Conservation (phyloP, 2,329 filamentous ascomycete species). For the Madurella fahalii region DNA sequence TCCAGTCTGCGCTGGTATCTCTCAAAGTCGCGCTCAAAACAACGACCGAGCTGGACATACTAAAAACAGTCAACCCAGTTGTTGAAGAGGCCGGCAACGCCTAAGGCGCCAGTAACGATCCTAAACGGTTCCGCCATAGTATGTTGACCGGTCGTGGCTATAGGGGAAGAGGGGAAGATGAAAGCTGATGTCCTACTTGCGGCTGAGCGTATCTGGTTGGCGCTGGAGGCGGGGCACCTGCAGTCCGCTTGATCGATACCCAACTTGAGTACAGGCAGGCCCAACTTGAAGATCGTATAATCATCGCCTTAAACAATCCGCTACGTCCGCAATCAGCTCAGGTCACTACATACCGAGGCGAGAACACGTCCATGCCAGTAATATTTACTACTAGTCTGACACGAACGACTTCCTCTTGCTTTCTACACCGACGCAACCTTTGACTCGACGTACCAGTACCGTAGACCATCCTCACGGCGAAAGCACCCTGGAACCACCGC, state of each 20-base stretch:
- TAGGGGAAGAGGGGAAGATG: not conserved
- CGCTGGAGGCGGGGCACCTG: not conserved
- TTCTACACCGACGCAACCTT: not conserved
- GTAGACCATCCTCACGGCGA: not conserved
- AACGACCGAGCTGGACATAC: conserved; percentile 36
- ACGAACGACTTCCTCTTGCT: not conserved
- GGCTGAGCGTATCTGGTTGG: not conserved
- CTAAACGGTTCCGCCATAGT: conserved; percentile 24
- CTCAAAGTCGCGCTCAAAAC: conserved; percentile 34
- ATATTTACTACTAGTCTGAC: not conserved
- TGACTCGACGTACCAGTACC: not conserved
- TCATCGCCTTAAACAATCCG: not conserved
- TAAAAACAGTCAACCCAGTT: conserved; percentile 39
- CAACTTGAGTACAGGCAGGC: not conserved
- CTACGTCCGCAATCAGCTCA: not conserved
- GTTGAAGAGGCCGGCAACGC: conserved; percentile 35
- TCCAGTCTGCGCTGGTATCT: conserved; percentile 32
- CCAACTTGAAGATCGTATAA: not conserved
- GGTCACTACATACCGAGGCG: not conserved
- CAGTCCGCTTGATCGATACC: not conserved
- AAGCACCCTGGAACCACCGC: not conserved
- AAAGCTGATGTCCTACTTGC: not conserved
- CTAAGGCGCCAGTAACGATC: conserved; percentile 29
- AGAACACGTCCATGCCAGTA: not conserved
- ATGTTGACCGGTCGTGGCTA: conserved; percentile 8